Evolutionary conservation across 129 eudicot species (phyloP).

Genomic region (Flaveria robusta): DNA sequence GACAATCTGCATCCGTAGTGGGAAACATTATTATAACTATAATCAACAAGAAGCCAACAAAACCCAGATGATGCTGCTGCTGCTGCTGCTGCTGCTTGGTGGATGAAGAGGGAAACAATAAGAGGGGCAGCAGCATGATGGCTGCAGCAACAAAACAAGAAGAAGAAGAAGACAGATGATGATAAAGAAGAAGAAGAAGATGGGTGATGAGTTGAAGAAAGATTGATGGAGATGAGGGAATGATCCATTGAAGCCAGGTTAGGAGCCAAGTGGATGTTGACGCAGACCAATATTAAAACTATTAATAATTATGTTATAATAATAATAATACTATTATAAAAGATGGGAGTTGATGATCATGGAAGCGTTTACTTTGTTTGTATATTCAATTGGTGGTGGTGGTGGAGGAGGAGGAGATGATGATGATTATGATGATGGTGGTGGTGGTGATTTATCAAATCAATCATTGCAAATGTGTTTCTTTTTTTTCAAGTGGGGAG

Average conservation of each 20-base stretch:
- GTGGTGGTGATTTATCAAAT: too few relatives aligned
- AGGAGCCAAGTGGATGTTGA: slow-evolving; percentile 48
- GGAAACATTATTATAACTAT: slow-evolving; percentile 8
- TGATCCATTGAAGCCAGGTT: not conserved
- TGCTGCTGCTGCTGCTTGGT: too few relatives aligned
- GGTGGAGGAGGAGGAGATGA: too few relatives aligned
- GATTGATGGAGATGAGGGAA: slow-evolving; percentile 2
- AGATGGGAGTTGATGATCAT: slow-evolving; percentile 15
- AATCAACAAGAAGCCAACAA: slow-evolving; percentile 6
- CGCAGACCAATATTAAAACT: slow-evolving; percentile 30
- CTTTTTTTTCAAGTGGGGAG: too few relatives aligned
- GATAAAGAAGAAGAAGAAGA: not conserved
- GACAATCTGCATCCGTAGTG: slow-evolving; percentile 36
- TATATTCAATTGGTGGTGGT: too few relatives aligned
- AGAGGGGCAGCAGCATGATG: not conserved
- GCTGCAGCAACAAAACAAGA: not conserved
- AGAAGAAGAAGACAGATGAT: not conserved
- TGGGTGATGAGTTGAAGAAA: not conserved
- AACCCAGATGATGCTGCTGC: not conserved
- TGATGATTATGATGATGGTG: too few relatives aligned
- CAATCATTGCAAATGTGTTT: too few relatives aligned
- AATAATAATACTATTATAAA: too few relatives aligned
- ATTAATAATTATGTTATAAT: not conserved
- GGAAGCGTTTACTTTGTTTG: slow-evolving; percentile 48
- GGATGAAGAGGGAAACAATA: too few relatives aligned